Conservation (phyloP, 345 rosid genomes). For the Salix viminalis region DNA sequence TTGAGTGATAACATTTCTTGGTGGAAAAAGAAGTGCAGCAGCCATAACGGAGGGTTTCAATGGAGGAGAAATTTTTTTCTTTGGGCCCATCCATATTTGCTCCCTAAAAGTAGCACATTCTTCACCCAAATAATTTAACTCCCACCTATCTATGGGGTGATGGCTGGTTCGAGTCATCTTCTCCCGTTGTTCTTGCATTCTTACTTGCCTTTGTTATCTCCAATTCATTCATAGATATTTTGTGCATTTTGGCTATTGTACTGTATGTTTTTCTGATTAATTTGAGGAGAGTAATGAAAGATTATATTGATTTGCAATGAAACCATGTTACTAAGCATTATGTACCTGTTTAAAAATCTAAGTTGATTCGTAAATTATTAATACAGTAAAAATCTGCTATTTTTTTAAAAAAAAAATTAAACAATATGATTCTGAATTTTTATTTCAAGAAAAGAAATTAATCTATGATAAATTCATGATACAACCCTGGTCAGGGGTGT, state of each 20-base stretch:
- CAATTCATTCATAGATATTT: no score
- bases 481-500: no score
- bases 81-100: conserved; percentile 50
- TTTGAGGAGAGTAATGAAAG: not conserved
- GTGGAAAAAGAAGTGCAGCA: conserved; percentile 18
- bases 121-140: conserved; percentile 40
- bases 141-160: conserved; percentile 13
- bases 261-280: not conserved
- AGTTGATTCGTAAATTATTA: no score
- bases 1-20: conserved; percentile 9
- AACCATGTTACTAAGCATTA: no score
- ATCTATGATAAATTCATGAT: no score
- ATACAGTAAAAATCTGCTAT: no score
- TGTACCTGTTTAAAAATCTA: no score
- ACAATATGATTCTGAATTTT: no score
- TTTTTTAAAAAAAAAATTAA: no score
- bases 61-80: conserved; percentile 5
- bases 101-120: conserved; percentile 60
- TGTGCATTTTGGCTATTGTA: not conserved
- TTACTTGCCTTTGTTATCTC: no score
- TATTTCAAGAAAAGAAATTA: no score
- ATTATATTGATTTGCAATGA: no score
- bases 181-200: not conserved
- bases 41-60: conserved; percentile 4
- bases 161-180: not conserved